Evolutionary conservation across 257 asterid genomes (phyloP).

Genomic region (Nemophila menziesii): DNA sequence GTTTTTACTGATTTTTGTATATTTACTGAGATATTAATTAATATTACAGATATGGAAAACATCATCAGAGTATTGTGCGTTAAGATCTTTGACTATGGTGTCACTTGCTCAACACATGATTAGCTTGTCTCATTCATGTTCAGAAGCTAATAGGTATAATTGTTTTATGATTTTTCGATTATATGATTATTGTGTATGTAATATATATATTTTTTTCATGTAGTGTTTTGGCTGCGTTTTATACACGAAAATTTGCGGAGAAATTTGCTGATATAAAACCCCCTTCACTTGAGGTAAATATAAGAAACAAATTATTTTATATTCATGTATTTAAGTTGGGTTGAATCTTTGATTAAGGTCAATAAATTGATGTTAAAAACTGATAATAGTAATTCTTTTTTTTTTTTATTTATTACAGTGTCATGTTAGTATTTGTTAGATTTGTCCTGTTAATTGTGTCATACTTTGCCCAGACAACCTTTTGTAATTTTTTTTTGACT

Average conservation of each 20-base stretch:
- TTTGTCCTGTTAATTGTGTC: neutral
- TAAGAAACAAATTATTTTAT: neutral
- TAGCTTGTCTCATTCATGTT: slow-evolving; percentile 65
- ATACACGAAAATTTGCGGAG: slow-evolving; percentile 69
- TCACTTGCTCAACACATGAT: slow-evolving; percentile 92
- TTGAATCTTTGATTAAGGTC: slow-evolving; percentile 10
- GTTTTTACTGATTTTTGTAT: neutral
- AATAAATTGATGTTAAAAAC: neutral
- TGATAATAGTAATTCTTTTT: neutral
- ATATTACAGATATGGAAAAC: slow-evolving; percentile 84
- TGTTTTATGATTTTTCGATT: slow-evolving; percentile 6
- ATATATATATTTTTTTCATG: slow-evolving; percentile 25
- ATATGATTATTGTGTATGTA: slow-evolving; percentile 10
- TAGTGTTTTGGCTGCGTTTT: slow-evolving; percentile 95
- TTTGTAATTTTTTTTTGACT: too few species aligned
- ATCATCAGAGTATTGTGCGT: slow-evolving; percentile 82
- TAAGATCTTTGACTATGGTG: slow-evolving; percentile 91
- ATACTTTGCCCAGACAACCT: too few species aligned
- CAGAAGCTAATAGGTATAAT: slow-evolving; percentile 74
- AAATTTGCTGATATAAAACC: slow-evolving; percentile 62
- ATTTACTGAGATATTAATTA: slow-evolving; percentile 16
- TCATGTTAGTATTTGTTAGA: slow-evolving; percentile 1
- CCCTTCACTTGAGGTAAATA: slow-evolving; percentile 78
- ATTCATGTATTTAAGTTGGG: too few species aligned
- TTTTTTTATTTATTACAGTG: neutral